Percentiles rank a stretch among this genome's conserved stretches.
These are phyloP conservation scores for Artemisia tridentata DNA, from an alignment of 129 eudicot genomes.

Conservation along the genomic window DNA sequence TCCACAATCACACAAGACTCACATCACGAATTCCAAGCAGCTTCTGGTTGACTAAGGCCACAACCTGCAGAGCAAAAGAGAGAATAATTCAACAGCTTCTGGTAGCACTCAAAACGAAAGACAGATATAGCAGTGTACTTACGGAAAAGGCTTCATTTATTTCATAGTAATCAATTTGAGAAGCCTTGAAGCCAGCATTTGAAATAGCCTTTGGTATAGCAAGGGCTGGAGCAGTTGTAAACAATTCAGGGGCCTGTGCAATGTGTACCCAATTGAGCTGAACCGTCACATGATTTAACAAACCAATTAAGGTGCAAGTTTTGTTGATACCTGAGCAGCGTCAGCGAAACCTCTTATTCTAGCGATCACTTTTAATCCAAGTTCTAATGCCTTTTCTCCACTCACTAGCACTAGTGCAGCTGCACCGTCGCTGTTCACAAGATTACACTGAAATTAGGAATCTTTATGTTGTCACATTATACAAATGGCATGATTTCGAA, in stretches of 20 bases:
- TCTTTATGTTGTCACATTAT: not conserved
- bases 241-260: slow-evolving; percentile 80
- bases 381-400: slow-evolving; percentile 74
- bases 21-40: slow-evolving; percentile 70
- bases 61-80: slow-evolving; percentile 57
- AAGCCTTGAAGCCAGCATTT: slow-evolving; percentile 74
- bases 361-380: no score
- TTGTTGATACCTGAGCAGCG: slow-evolving; percentile 78
- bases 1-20: slow-evolving; percentile 35
- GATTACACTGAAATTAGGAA: slow-evolving; percentile 6
- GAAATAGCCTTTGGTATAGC: slow-evolving; percentile 91
- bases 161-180: slow-evolving; percentile 78
- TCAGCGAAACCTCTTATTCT: no score
- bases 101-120: not conserved
- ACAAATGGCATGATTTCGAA: no score
- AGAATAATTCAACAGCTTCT: not conserved
- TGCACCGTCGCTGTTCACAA: slow-evolving; percentile 81
- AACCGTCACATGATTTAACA: not conserved
- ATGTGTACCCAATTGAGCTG: not conserved
- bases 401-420: slow-evolving; percentile 94
- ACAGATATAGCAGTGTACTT: slow-evolving; percentile 19
- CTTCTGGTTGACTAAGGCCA: slow-evolving; percentile 87
- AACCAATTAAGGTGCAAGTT: slow-evolving; percentile 11
- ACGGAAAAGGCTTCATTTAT: slow-evolving; percentile 95
- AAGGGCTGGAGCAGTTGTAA: slow-evolving; percentile 91